Evolutionary conservation across 257 asterid species (phyloP), one percentile per base, ranked within the genome.

Genomic region (Scutellaria minor): DNA sequence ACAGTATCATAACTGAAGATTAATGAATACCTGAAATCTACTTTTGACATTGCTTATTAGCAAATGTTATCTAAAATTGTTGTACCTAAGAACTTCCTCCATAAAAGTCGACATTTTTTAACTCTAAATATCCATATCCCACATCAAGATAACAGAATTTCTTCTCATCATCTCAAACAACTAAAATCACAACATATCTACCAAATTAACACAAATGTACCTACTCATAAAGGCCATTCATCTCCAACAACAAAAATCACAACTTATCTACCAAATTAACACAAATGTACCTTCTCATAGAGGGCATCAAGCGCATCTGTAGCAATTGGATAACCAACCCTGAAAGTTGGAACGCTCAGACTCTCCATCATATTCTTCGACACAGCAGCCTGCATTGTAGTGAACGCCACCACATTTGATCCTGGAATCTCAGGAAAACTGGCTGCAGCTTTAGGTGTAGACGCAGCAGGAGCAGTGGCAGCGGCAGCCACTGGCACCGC

Each of bases 281-380:
- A 64, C 44, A 74, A 70, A 74, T 60, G 77, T 78, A 92, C 96
- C 98, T 90, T 92, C 79, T 76, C 83, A 57, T 92, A 86, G 13
- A 92, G 91, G 51, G 88, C 94, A 73, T 92, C 94, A 58, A 90
- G 96, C 2, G 89, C 90, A 82, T 85, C 85, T 0, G 97, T 83
- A 2, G 76, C 53, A 6, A 91, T 73, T 0, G 96, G 90, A 75
- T 89, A 91, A 42, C 96, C 93, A 22, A 91, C 97, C 66, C 95
- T 83, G 75, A 89, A 92, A 14, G 96, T 88, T 1, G 97, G 97
- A 59, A 89, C 96, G 6, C 81, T 71, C 62, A 89, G 80, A 71
- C 96, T 89, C 84, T 92, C 95, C 79, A 86, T 61, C 96, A 92
- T 89, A 69, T 92, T 92, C 85, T 83, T 92, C 3, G 95, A 83